A percentile compares a stretch with the other conserved stretches of the same genome.
Conservation (phyloP, 129 eudicot genomes). For the Glebionis coronaria region DNA sequence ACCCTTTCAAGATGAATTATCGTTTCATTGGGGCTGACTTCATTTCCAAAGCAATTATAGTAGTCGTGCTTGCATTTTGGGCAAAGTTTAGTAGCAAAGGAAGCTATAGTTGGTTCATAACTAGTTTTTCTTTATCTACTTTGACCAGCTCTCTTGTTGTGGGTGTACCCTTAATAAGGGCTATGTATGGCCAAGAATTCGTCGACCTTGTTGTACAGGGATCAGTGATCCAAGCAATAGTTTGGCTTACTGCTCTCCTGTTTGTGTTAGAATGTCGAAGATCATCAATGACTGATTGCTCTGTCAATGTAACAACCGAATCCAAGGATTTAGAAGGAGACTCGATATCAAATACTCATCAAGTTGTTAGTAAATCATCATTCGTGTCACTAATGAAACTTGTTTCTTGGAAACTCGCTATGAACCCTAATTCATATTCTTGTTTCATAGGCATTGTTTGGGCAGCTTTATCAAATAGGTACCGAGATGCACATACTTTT, state of each 20-base stretch:
- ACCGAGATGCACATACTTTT: background rate
- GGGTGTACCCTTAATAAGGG: conserved; percentile 65
- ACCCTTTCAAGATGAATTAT: conserved; percentile 73
- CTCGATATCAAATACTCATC: conserved; percentile 6
- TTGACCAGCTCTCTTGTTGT: conserved; percentile 77
- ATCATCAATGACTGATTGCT: conserved; percentile 29
- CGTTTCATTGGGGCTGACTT: conserved; percentile 61
- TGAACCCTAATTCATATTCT: conserved; percentile 78
- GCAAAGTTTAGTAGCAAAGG: conserved; percentile 72
- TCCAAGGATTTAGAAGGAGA: conserved; percentile 48
- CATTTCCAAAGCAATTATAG: conserved; percentile 69
- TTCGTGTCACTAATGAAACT: conserved; percentile 48
- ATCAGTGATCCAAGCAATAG: conserved; percentile 64
- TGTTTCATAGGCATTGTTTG: conserved; percentile 68
- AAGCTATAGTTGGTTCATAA: conserved; percentile 77
- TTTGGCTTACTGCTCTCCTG: conserved; percentile 64
- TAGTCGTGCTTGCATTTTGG: conserved; percentile 54
- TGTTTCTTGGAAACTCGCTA: conserved; percentile 53
- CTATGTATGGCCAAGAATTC: conserved; percentile 69
- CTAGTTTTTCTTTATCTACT: conserved; percentile 72
- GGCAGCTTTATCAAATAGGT: conserved; percentile 80
- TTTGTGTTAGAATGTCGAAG: conserved; percentile 66
- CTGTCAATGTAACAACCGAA: conserved; percentile 8
- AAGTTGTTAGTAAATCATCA: conserved; percentile 29
- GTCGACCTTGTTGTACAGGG: conserved; percentile 74